A percentile compares a stretch with the other conserved stretches of the same genome.
phyloP scores from a whole-genome alignment of 129 eudicot genomes.

The Chrysanthemum seticuspe region DNA sequence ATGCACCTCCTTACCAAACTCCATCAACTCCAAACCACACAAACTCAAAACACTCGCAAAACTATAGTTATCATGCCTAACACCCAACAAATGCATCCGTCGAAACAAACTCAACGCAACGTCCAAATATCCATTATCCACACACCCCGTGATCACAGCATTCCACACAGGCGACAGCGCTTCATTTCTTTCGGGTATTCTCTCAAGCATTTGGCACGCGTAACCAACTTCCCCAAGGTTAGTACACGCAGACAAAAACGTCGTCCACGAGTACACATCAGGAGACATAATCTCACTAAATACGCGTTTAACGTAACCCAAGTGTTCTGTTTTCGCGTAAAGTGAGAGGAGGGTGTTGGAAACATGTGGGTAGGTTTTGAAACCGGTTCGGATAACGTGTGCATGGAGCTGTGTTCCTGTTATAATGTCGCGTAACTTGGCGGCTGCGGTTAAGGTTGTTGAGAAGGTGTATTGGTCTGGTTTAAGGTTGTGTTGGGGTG shows the following conservation, averaged over 20 bases:
- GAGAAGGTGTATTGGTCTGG: constrained; percentile 93
- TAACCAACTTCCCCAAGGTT: constrained; percentile 68
- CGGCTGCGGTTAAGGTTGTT: constrained; percentile 63
- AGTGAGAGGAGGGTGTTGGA: constrained; percentile 65
- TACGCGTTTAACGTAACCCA: constrained; percentile 49
- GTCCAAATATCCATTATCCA: constrained; percentile 44
- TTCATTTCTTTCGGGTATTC: constrained; percentile 55
- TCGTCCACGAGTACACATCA: constrained; percentile 85
- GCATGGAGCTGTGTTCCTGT: constrained; percentile 69
- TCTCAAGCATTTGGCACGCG: constrained; percentile 64
- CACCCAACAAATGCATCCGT: constrained; percentile 60
- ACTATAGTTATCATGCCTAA: constrained; percentile 67
- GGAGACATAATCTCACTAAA: constrained; percentile 53
- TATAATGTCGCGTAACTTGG: constrained; percentile 35
- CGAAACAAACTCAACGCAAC: constrained; percentile 56
- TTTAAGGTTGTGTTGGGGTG: constrained; percentile 42
- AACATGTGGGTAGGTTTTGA: constrained; percentile 54
- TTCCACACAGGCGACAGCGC: constrained; percentile 56
- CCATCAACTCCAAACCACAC: constrained; percentile 49
- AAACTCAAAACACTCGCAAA: constrained; percentile 76
- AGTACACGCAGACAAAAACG: constrained; percentile 70
- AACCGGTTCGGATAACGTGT: constrained; percentile 48
- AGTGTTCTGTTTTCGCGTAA: constrained; percentile 55
- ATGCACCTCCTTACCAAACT: constrained; percentile 65
- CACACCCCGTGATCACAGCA: constrained; percentile 82